These are phyloP conservation scores for Kandelia obovata DNA, from an alignment of 345 rosid genomes.

Conservation along the genomic window DNA sequence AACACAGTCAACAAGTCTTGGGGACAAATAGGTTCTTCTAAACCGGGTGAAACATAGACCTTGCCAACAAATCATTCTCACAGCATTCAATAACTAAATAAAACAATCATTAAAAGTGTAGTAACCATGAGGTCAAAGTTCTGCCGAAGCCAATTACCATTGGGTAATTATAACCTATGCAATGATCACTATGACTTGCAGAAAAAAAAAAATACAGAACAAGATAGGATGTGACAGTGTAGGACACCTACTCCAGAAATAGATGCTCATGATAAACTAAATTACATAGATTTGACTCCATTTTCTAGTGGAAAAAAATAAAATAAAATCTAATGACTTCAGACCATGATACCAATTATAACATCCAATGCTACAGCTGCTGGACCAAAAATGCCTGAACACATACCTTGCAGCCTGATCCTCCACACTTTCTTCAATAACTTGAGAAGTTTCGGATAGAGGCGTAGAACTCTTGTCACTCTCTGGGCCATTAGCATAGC, in stretches of 20 bases:
- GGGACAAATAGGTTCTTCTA: background rate
- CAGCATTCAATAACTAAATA: background rate
- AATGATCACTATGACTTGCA: no score
- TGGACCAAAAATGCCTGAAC: background rate
- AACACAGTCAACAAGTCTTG: background rate
- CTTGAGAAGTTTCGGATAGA: conserved; percentile 59
- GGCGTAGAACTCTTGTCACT: conserved; percentile 63
- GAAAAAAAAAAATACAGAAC: no score
- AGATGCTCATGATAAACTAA: no score
- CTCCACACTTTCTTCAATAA: conserved; percentile 50
- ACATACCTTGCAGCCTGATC: conserved; percentile 59
- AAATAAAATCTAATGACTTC: background rate
- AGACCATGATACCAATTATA: conserved; percentile 1
- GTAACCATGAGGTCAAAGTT: background rate
- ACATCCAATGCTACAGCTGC: background rate
- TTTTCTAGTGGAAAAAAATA: background rate
- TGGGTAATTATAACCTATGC: no score
- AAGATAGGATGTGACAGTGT: no score
- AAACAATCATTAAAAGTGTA: background rate
- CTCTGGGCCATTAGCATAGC: conserved; percentile 39
- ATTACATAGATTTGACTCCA: background rate
- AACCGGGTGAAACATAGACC: background rate
- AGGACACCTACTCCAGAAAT: no score
- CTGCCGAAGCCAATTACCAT: background rate
- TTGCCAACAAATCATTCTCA: background rate